Conservation (phyloP, 2,329 filamentous ascomycete species). For the Talaromyces sp. region DNA sequence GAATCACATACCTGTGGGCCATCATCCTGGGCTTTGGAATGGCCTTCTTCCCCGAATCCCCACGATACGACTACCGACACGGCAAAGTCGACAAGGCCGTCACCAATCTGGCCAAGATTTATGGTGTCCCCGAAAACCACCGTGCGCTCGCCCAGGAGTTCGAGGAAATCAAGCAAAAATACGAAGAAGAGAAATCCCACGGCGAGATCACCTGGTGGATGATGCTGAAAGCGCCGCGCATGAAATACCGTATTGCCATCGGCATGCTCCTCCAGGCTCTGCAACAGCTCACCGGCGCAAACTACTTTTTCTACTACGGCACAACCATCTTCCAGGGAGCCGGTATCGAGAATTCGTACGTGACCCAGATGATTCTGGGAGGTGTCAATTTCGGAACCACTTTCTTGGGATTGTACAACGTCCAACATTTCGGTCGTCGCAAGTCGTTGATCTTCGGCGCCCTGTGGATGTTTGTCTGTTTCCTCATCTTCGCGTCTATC, state of each 20-base stretch:
- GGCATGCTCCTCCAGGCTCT: constrained; percentile 40
- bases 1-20: constrained; percentile 54
- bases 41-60: constrained; percentile 52
- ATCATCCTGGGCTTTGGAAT: constrained; percentile 52
- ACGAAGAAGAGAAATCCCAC: constrained; percentile 46
- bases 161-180: constrained; percentile 51
- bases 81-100: constrained; percentile 49
- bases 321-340: constrained; percentile 61
- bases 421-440: constrained; percentile 64
- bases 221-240: constrained; percentile 40
- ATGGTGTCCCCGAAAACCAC: constrained; percentile 50
- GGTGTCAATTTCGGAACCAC: constrained; percentile 64
- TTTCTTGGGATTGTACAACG: constrained; percentile 62
- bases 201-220: constrained; percentile 31
- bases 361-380: constrained; percentile 60
- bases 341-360: constrained; percentile 58
- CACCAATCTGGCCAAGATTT: constrained; percentile 49
- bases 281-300: constrained; percentile 44
- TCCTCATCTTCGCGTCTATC: constrained; percentile 59
- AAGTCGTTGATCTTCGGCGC: constrained; percentile 62
- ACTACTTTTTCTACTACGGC: constrained; percentile 56
- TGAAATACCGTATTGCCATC: constrained; percentile 38
- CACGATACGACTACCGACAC: constrained; percentile 55
- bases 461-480: constrained; percentile 62
- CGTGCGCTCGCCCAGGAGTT: constrained; percentile 50